Conservation (phyloP, 768 basidiomycete species). For the Filobasidium wieringae region DNA sequence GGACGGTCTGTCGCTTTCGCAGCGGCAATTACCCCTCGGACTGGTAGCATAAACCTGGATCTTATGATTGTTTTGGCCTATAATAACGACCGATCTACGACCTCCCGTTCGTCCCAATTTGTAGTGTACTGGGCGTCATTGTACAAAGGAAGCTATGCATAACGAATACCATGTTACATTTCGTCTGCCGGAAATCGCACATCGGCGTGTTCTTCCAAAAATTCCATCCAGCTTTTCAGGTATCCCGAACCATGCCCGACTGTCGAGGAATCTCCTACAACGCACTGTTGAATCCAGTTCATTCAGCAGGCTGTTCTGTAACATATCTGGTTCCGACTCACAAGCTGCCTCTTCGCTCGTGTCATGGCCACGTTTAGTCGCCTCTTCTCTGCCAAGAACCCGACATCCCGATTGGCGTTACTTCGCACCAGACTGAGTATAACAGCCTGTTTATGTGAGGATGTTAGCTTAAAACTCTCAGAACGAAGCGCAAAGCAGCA, state of each 20-base stretch:
- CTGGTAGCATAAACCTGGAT: not conserved
- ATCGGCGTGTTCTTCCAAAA: constrained; percentile 83
- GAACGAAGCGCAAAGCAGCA: not conserved
- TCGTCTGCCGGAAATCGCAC: constrained; percentile 62
- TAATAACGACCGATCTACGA: too few relatives aligned
- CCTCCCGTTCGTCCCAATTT: too few relatives aligned
- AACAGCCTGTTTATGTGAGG: constrained; percentile 49
- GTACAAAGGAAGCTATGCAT: too few relatives aligned
- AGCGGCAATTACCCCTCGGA: not conserved
- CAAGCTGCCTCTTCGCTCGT: constrained; percentile 72
- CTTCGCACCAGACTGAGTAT: constrained; percentile 86
- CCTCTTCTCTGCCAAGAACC: constrained; percentile 85
- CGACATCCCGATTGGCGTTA: constrained; percentile 77
- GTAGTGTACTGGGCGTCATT: too few relatives aligned
- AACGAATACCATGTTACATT: too few relatives aligned
- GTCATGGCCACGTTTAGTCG: constrained; percentile 71
- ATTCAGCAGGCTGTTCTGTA: constrained; percentile 10
- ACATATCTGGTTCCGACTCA: constrained; percentile 40
- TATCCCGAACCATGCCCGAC: constrained; percentile 72
- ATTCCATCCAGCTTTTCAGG: constrained; percentile 77
- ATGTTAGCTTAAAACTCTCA: constrained; percentile 39
- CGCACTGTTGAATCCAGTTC: constrained; percentile 48
- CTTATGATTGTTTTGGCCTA: too few relatives aligned
- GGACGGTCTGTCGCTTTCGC: constrained; percentile 7
- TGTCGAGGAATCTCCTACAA: constrained; percentile 89